phyloP scores from a whole-genome alignment of 768 basidiomycete genomes.

The Cystobasidium onofrii region DNA sequence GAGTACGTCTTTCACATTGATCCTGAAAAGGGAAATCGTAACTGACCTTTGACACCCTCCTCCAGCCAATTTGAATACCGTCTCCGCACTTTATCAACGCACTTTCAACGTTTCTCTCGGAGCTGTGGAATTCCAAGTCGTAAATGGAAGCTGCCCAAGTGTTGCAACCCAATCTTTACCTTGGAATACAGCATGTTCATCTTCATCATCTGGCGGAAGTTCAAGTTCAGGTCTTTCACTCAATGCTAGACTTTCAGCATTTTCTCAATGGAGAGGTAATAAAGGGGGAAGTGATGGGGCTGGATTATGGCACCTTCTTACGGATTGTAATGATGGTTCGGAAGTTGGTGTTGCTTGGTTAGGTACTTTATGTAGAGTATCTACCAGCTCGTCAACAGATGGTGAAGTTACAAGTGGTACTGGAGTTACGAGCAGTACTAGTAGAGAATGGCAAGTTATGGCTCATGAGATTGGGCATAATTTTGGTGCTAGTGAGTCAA shows the following conservation, averaged over 20 bases:
- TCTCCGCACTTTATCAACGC: conserved; percentile 48
- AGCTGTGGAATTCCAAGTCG: conserved; percentile 69
- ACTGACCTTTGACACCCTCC: background rate
- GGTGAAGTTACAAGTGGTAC: conserved; percentile 51
- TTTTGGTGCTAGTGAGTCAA: conserved; percentile 64
- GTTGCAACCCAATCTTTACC: conserved; percentile 52
- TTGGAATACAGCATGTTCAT: conserved; percentile 68
- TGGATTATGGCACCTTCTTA: conserved; percentile 84
- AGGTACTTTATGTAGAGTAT: conserved; percentile 56
- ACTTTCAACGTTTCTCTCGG: conserved; percentile 81
- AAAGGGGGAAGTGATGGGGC: conserved; percentile 60
- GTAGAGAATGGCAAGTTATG: conserved; percentile 73
- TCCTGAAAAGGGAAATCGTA: too few relatives aligned
- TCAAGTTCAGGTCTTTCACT: conserved; percentile 49
- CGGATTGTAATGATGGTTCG: conserved; percentile 67
- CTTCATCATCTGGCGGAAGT: conserved; percentile 36
- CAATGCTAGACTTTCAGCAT: conserved; percentile 64
- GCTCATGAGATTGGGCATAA: conserved; percentile 80
- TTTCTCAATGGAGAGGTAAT: conserved; percentile 71
- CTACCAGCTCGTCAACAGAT: background rate
- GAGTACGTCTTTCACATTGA: conserved; percentile 42
- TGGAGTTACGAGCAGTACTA: conserved; percentile 67
- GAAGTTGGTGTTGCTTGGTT: conserved; percentile 81
- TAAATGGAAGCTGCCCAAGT: conserved; percentile 59
- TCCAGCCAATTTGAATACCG: conserved; percentile 35